These are phyloP conservation scores for Volvox carteri DNA, from an alignment of 163 green algal species.

Conservation along the genomic window DNA sequence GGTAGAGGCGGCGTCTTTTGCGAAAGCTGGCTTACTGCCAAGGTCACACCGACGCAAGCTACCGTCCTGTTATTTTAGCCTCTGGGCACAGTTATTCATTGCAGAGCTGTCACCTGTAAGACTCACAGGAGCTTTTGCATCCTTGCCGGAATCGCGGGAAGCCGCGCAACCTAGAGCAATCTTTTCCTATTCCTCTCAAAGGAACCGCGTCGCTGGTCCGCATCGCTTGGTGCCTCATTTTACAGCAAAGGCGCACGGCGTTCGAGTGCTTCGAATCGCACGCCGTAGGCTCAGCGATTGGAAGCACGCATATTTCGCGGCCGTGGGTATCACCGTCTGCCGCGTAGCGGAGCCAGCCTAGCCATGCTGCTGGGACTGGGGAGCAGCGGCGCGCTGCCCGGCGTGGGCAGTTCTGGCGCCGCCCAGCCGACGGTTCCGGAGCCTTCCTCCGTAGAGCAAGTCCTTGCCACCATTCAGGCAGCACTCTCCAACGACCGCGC, in stretches of 20 bases:
- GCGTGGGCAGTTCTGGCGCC: not conserved
- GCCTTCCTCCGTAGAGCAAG: slow-evolving; percentile 29
- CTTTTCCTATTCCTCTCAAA: too few relatives aligned
- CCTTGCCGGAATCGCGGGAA: not conserved
- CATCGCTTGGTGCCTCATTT: too few relatives aligned
- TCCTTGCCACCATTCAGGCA: slow-evolving; percentile 50
- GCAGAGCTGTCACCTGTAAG: not conserved
- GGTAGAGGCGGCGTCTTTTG: not conserved
- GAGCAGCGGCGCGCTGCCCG: not conserved
- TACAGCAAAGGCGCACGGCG: too few relatives aligned
- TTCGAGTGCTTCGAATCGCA: too few relatives aligned
- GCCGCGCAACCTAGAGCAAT: too few relatives aligned
- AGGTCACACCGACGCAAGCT: not conserved
- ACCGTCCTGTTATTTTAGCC: too few relatives aligned
- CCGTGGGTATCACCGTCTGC: too few relatives aligned
- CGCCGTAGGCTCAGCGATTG: too few relatives aligned
- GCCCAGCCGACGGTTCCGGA: slow-evolving; percentile 30
- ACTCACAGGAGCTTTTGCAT: not conserved
- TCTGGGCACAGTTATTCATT: too few relatives aligned
- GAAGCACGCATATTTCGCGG: too few relatives aligned
- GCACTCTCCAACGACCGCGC: slow-evolving; percentile 54
- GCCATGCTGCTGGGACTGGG: slow-evolving; percentile 13
- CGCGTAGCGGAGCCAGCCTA: too few relatives aligned
- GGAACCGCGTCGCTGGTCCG: too few relatives aligned
- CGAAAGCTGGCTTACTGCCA: not conserved